These are phyloP conservation scores for Ophiostoma himal-ulmi DNA, from an alignment of 2,329 filamentous ascomycete genomes.

Conservation along the genomic window DNA sequence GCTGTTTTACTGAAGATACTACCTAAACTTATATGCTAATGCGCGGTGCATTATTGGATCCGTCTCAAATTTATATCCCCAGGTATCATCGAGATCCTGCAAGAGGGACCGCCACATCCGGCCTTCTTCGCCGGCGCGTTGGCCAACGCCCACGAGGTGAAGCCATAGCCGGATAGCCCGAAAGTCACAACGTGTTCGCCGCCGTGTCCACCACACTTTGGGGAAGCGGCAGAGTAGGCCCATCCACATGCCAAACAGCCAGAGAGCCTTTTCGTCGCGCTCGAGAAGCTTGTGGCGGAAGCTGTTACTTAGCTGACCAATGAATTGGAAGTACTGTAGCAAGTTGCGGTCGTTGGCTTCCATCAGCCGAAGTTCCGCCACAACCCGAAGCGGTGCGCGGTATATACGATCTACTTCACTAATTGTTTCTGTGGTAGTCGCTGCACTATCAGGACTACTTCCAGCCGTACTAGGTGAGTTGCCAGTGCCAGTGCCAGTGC, in stretches of 20 bases:
- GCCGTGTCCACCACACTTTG: constrained; percentile 27
- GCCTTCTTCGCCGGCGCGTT: constrained; percentile 24
- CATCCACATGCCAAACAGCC: constrained; percentile 30
- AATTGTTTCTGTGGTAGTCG: background rate
- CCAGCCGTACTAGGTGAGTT: background rate
- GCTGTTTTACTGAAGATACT: background rate
- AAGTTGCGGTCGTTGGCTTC: constrained; percentile 22
- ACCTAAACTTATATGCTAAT: background rate
- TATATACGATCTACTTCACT: constrained; percentile 24
- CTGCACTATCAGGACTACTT: constrained; percentile 3
- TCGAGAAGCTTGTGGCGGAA: constrained; percentile 25
- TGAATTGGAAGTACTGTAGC: constrained; percentile 27
- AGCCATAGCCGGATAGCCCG: constrained; percentile 28
- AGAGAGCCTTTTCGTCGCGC: constrained; percentile 28
- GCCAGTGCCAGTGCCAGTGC: background rate
- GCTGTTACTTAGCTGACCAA: constrained; percentile 24
- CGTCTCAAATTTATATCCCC: constrained; percentile 25
- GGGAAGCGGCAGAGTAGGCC: constrained; percentile 28
- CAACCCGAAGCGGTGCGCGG: constrained; percentile 25
- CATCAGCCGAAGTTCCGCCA: constrained; percentile 25
- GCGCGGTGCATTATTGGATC: constrained; percentile 18
- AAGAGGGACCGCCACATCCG: constrained; percentile 25
- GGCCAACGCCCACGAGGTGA: constrained; percentile 23
- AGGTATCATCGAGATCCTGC: constrained; percentile 26
- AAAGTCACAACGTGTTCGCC: constrained; percentile 28